phyloP scores from a whole-genome alignment of 768 basidiomycete genomes.

The Lentinula aciculospora region DNA sequence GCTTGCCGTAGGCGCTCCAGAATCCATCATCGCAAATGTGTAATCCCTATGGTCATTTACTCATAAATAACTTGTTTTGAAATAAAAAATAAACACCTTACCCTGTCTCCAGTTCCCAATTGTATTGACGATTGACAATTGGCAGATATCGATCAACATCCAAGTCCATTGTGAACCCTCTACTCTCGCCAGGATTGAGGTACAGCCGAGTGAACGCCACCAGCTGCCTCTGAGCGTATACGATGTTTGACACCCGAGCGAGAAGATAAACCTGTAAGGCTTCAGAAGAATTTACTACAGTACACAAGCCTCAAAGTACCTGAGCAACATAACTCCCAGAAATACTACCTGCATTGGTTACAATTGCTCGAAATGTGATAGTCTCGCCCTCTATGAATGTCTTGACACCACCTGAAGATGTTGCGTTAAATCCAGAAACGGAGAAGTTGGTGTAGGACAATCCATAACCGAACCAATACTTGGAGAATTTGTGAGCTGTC shows the following conservation, averaged over 20 bases:
- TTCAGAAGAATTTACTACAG: background rate
- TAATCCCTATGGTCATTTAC: constrained; percentile 4
- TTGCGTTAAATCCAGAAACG: constrained; percentile 13
- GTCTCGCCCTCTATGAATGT: constrained; percentile 16
- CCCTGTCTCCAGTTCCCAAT: constrained; percentile 20
- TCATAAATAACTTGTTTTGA: background rate
- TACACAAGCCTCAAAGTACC: constrained; percentile 6
- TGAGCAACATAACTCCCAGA: constrained; percentile 19
- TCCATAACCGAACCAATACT: constrained; percentile 21
- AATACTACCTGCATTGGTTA: constrained; percentile 16
- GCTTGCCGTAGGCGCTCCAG: constrained; percentile 14
- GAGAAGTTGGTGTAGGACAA: constrained; percentile 19
- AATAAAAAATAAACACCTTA: background rate
- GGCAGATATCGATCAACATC: constrained; percentile 19
- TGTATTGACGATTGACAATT: constrained; percentile 15
- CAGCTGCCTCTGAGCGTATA: constrained; percentile 15
- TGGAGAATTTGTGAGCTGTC: background rate
- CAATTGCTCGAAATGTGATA: constrained; percentile 15
- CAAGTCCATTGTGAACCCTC: constrained; percentile 12
- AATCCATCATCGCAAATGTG: constrained; percentile 18
- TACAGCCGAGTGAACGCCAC: constrained; percentile 18
- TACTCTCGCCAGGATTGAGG: constrained; percentile 13
- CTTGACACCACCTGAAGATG: constrained; percentile 9
- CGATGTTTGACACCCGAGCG: constrained; percentile 15
- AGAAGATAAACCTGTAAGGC: constrained; percentile 21